Percentiles rank a stretch among this genome's conserved stretches.
Conservation (phyloP, 768 basidiomycete species). For the Punctularia strigosozonata region DNA sequence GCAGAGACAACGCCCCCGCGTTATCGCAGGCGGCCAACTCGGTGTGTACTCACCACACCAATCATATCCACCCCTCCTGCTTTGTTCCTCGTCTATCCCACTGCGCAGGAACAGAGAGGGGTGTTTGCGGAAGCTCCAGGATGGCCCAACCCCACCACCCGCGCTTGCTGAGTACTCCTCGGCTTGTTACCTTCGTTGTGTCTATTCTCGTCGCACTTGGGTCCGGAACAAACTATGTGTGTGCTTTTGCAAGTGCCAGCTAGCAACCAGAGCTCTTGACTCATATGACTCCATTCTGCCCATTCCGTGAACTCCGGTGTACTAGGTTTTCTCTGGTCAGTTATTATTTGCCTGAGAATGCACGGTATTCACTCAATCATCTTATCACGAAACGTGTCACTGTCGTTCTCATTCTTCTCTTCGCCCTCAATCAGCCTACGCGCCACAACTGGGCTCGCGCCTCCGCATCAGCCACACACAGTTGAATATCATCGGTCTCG, state of each 20-base stretch:
- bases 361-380: neutral
- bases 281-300: neutral
- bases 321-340: conserved; percentile 26
- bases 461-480: conserved; percentile 70
- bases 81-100: no score
- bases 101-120: no score
- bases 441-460: conserved; percentile 74
- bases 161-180: conserved; percentile 9
- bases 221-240: conserved; percentile 24
- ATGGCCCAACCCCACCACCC: no score
- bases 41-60: no score
- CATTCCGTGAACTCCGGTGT: neutral
- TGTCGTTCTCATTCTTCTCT: conserved; percentile 1
- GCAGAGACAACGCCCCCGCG: no score
- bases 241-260: conserved; percentile 1
- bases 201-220: conserved; percentile 19
- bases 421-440: conserved; percentile 63
- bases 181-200: conserved; percentile 15
- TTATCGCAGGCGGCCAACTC: no score
- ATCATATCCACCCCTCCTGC: no score
- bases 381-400: neutral
- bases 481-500: conserved; percentile 71
- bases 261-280: neutral
- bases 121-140: no score
- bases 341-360: neutral